These are phyloP conservation scores for Geranomyces michiganensis DNA, from an alignment of 192 early-diverging fungal genomes.

Conservation along the genomic window DNA sequence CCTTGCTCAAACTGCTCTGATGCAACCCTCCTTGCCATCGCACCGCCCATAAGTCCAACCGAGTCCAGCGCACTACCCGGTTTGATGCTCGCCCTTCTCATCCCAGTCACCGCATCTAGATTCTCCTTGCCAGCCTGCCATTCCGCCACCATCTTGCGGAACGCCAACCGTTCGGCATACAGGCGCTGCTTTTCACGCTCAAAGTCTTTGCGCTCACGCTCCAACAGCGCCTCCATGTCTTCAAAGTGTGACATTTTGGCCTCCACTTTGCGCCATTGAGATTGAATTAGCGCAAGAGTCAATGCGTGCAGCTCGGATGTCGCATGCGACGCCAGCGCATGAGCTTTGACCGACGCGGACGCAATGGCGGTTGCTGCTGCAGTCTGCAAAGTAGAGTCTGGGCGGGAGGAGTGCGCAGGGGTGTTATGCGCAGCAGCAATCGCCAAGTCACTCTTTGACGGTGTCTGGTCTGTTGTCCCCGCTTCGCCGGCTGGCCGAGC, in stretches of 20 bases:
- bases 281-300: conserved; percentile 79
- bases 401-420: neutral
- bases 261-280: conserved; percentile 87
- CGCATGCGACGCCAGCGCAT: conserved; percentile 77
- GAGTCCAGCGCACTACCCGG: no score
- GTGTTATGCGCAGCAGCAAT: neutral
- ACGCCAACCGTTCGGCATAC: conserved; percentile 61
- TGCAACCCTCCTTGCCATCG: no score
- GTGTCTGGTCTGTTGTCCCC: no score
- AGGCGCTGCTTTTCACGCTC: conserved; percentile 67
- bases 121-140: conserved; percentile 5
- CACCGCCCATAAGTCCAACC: no score
- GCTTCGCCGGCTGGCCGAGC: no score
- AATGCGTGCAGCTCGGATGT: conserved; percentile 84
- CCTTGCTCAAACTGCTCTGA: no score
- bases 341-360: conserved; percentile 89
- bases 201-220: conserved; percentile 83
- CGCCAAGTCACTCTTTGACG: no score
- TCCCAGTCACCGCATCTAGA: no score
- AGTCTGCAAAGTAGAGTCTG: conserved; percentile 59
- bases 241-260: conserved; percentile 94
- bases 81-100: no score
- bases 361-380: conserved; percentile 88
- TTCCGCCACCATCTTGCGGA: conserved; percentile 30
- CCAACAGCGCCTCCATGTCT: conserved; percentile 84